phyloP scores from a whole-genome alignment of 371 early-diverging fungal genomes.

The Fennellomyces sp. region DNA sequence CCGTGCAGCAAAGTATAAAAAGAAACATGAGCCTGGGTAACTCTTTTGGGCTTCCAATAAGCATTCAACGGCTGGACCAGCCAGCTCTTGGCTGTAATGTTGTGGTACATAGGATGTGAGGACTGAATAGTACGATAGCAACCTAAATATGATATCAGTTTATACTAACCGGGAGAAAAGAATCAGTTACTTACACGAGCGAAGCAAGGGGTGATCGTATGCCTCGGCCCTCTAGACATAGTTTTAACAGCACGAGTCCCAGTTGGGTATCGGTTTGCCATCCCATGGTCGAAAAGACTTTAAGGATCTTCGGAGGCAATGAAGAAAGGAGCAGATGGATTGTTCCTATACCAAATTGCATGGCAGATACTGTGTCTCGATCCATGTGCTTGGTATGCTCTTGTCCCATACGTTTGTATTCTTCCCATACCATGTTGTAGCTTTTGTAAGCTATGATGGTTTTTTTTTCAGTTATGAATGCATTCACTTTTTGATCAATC shows the following conservation, averaged over 20 bases:
- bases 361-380: constrained; percentile 45
- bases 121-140: constrained; percentile 29
- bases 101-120: constrained; percentile 29
- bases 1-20: constrained; percentile 60
- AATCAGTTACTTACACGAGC: constrained; percentile 58
- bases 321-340: constrained; percentile 61
- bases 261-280: constrained; percentile 64
- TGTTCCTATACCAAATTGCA: constrained; percentile 60
- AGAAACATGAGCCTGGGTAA: constrained; percentile 58
- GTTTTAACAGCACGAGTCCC: constrained; percentile 58
- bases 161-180: not conserved
- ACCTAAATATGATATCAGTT: constrained; percentile 8
- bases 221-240: constrained; percentile 55
- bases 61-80: constrained; percentile 46
- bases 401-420: constrained; percentile 53
- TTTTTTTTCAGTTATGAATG: not conserved
- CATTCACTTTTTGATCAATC: not conserved
- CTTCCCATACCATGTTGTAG: constrained; percentile 51
- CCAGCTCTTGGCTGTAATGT: constrained; percentile 19
- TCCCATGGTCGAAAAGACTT: constrained; percentile 58
- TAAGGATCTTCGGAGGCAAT: constrained; percentile 59
- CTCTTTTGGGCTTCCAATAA: constrained; percentile 50
- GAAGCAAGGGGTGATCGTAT: constrained; percentile 63
- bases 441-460: constrained; percentile 42
- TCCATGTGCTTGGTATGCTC: constrained; percentile 42